Evolutionary conservation across 306 rosid genomes (phyloP).

Genomic region (Nissolia schottii): DNA sequence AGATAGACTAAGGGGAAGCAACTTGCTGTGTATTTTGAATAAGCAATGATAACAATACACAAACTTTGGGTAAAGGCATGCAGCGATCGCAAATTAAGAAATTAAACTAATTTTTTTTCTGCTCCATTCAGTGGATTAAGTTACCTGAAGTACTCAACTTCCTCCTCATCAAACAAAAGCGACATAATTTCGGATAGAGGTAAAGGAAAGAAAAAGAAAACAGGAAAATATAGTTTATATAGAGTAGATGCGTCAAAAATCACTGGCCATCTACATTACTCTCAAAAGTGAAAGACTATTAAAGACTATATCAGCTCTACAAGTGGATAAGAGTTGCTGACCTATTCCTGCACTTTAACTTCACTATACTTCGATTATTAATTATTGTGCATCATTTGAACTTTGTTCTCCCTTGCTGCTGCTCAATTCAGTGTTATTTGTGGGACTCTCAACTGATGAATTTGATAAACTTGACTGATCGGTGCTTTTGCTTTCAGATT

Average conservation of each 20-base stretch:
- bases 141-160: not conserved
- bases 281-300: slow-evolving; percentile 6
- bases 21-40: not conserved
- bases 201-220: not conserved
- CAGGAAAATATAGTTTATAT: not conserved
- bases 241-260: slow-evolving; percentile 15
- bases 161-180: not conserved
- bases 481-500: slow-evolving; percentile 38
- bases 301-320: slow-evolving; percentile 19
- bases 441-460: slow-evolving; percentile 37
- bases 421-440: slow-evolving; percentile 39
- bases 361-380: slow-evolving; percentile 27
- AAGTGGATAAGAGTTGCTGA: slow-evolving; percentile 18
- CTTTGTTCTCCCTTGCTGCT: slow-evolving; percentile 47
- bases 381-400: slow-evolving; percentile 41
- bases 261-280: slow-evolving; percentile 7
- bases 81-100: too few relatives aligned
- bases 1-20: not conserved
- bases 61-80: not conserved
- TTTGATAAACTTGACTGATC: slow-evolving; percentile 41
- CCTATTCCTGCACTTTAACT: slow-evolving; percentile 24
- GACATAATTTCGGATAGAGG: not conserved
- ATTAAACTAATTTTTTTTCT: not conserved
- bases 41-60: not conserved
- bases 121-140: not conserved